Conservation (phyloP, 208 protist genomes). For the Acanthamoeba triangularis region DNA sequence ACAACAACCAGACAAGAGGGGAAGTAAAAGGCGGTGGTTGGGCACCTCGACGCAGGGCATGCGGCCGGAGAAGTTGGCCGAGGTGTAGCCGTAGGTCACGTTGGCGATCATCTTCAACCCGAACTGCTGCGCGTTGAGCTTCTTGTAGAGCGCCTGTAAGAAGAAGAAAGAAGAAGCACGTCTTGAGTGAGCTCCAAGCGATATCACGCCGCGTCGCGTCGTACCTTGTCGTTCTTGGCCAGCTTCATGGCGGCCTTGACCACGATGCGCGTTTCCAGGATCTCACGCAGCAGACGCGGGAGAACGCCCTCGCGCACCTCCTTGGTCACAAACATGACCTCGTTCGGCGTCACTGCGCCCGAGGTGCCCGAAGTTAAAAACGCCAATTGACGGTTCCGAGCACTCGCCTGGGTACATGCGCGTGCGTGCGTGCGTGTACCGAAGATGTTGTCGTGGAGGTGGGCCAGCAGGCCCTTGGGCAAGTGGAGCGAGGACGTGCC, state of each 20-base stretch:
- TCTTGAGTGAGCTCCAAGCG: too few relatives aligned
- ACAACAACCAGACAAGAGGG: too few relatives aligned
- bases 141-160: constrained; percentile 76
- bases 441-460: constrained; percentile 78
- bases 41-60: constrained; percentile 94
- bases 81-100: constrained; percentile 95
- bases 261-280: constrained; percentile 91
- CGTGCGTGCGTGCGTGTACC: too few relatives aligned
- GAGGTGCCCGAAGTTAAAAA: too few relatives aligned
- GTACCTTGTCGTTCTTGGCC: constrained; percentile 76
- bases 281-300: constrained; percentile 90
- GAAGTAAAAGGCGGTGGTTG: too few relatives aligned
- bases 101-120: constrained; percentile 95
- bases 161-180: too few relatives aligned
- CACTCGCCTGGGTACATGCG: too few relatives aligned
- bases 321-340: constrained; percentile 82
- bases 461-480: constrained; percentile 80
- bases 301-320: constrained; percentile 87
- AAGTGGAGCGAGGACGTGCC: constrained; percentile 78
- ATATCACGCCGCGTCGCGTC: too few relatives aligned
- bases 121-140: constrained; percentile 91
- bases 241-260: constrained; percentile 91
- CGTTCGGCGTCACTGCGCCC: constrained; percentile 84
- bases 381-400: too few relatives aligned
- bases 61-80: constrained; percentile 92